These are phyloP conservation scores for Kazachstania bromeliacearum DNA, from an alignment of 805 yeast genomes.

Conservation along the genomic window DNA sequence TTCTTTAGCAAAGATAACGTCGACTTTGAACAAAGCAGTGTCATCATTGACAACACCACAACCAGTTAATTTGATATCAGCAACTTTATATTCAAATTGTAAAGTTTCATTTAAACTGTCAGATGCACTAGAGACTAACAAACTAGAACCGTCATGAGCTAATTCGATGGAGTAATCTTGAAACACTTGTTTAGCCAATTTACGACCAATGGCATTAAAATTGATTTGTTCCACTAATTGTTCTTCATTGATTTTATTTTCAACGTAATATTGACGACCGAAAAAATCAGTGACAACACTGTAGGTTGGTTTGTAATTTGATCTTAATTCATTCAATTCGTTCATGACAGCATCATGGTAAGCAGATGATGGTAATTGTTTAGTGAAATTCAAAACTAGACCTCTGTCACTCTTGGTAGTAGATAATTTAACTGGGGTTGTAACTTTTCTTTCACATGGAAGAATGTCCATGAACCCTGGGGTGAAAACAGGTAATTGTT, in stretches of 20 bases:
- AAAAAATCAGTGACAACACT: slow-evolving; percentile 18
- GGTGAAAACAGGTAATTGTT: slow-evolving; percentile 14
- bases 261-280: slow-evolving; percentile 25
- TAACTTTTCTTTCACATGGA: neutral
- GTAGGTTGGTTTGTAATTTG: slow-evolving; percentile 14
- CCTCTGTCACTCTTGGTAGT: slow-evolving; percentile 5
- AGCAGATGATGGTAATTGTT: slow-evolving; percentile 12
- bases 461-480: neutral
- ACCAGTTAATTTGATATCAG: slow-evolving; percentile 18
- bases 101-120: slow-evolving; percentile 17
- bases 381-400: slow-evolving; percentile 12
- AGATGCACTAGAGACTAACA: slow-evolving; percentile 14
- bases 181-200: slow-evolving; percentile 18
- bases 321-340: slow-evolving; percentile 8
- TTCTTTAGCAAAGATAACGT: slow-evolving; percentile 4
- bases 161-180: slow-evolving; percentile 24
- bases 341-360: slow-evolving; percentile 13
- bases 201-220: slow-evolving; percentile 11
- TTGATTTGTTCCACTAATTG: slow-evolving; percentile 16
- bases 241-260: slow-evolving; percentile 20
- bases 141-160: slow-evolving; percentile 18
- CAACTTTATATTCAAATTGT: slow-evolving; percentile 13
- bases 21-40: slow-evolving; percentile 14
- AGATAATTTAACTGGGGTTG: slow-evolving; percentile 1
- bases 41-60: slow-evolving; percentile 18